These are phyloP conservation scores for Trifolium subterraneum DNA, from an alignment of 306 rosid genomes.

Conservation along the genomic window DNA sequence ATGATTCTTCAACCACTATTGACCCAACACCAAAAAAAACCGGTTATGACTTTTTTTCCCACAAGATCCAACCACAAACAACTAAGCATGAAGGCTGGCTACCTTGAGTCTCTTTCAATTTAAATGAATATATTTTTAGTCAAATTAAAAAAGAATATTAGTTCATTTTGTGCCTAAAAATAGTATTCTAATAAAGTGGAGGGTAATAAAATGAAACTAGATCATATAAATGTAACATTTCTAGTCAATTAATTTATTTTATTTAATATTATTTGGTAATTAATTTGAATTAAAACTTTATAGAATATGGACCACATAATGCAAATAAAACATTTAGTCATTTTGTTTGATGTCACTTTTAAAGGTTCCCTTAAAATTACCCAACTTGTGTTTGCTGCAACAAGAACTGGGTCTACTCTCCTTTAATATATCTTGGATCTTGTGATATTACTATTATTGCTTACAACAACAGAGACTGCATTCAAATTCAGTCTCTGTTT, in stretches of 20 bases:
- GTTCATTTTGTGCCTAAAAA: not conserved
- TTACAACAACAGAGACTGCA: constrained; percentile 41
- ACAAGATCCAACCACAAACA: no score
- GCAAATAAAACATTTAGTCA: constrained; percentile 31
- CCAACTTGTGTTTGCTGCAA: constrained; percentile 7
- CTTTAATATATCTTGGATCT: constrained; percentile 66
- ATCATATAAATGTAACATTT: constrained; percentile 7
- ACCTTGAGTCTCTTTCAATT: no score
- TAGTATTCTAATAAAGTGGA: not conserved
- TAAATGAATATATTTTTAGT: no score
- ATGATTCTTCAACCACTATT: no score
- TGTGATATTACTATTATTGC: constrained; percentile 46
- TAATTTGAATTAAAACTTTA: constrained; percentile 2
- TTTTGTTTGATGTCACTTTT: constrained; percentile 32
- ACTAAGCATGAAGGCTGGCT: no score
- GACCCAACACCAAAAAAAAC: no score
- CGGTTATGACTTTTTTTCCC: no score
- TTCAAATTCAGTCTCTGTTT: constrained; percentile 50
- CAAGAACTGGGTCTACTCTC: constrained; percentile 35
- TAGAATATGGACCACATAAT: constrained; percentile 45
- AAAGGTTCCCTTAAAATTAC: constrained; percentile 2
- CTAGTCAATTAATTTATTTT: not conserved
- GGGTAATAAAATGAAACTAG: not conserved
- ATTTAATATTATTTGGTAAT: not conserved
- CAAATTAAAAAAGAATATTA: no score